Evolutionary conservation across 2,329 filamentous ascomycete genomes (phyloP), one percentile per base, ranked within the genome.

Genomic region (Aspergillus thermomutatus): DNA sequence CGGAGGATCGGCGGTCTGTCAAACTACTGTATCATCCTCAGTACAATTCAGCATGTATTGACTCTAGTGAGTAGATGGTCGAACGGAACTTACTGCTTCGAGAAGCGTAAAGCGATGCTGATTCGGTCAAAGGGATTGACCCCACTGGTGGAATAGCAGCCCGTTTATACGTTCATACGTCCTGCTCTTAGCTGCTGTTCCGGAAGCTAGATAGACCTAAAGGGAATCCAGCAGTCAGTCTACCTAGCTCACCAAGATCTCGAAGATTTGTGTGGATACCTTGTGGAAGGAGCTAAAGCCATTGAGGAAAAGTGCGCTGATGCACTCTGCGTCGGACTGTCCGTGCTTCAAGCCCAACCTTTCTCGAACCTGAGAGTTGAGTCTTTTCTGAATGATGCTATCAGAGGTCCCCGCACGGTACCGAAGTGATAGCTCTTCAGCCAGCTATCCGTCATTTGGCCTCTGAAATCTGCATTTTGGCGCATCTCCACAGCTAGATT

Each of bases 61-160:
- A 14, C n/a, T 23, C 21, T 3, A 8, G 21, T 23, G 21, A 11
- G 19, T 21, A 21, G n/a, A n/a, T n/a, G n/a, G 14, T 14, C 43
- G 23, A 46, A 8, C 4, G 19, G 23, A 11, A 26, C 23, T n/a
- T n/a, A n/a, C n/a, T 17, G 43, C 23, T 46, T 46, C 43, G 43
- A 25, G 53, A 55, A 57, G 47, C 37, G 26, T 27, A 34, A 34
- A 57, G 50, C 37, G 50, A 37, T 50, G 49, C 47, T 52, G 59
- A 49, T 54, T 50, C 34, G 41, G 28, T 37, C n/a, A 46, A 46
- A 55, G 53, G 56, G 49, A 54, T 53, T 28, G 25, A 52, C 60
- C 57, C 57, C 57, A 66, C 60, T 64, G 58, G 60, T 11, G 52
- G 55, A 28, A n/a, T 6, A n/a, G 31, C 27, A 14, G 19, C 14